A percentile compares a stretch with the other conserved stretches of the same genome.
phyloP scores from a whole-genome alignment of 306 rosid species.

The Begonia loranthoides region DNA sequence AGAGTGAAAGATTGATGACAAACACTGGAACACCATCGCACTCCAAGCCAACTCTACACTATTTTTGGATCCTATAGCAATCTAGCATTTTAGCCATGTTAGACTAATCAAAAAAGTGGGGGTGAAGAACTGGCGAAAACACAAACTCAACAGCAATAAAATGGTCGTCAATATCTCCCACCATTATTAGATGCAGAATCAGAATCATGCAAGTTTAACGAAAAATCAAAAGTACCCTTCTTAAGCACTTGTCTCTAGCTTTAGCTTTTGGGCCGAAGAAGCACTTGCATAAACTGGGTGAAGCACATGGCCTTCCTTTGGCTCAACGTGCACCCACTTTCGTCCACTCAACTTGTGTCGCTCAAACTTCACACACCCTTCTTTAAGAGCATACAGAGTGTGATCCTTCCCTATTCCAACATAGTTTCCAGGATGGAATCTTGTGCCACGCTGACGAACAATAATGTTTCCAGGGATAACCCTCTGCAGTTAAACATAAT shows the following conservation, averaged over 20 bases:
- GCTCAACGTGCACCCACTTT: constrained; percentile 75
- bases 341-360: constrained; percentile 62
- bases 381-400: constrained; percentile 71
- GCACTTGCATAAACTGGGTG: constrained; percentile 54
- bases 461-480: constrained; percentile 88
- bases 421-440: constrained; percentile 88
- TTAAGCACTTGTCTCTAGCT: constrained; percentile 15
- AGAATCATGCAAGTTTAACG: no score
- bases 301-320: constrained; percentile 78
- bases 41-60: no score
- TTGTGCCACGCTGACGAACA: constrained; percentile 81
- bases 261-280: constrained; percentile 13
- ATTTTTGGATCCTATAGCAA: no score
- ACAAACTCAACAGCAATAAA: no score
- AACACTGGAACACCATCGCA: no score
- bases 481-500: constrained; percentile 29
- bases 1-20: no score
- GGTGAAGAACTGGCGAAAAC: no score
- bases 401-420: constrained; percentile 83
- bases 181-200: no score
- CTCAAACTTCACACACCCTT: constrained; percentile 75
- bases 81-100: no score
- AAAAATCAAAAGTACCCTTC: neutral
- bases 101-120: no score
- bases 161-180: no score